Evolutionary conservation across 2,329 filamentous ascomycete species (phyloP), one percentile per base, ranked within the genome.

Genomic region (Oidium heveae): DNA sequence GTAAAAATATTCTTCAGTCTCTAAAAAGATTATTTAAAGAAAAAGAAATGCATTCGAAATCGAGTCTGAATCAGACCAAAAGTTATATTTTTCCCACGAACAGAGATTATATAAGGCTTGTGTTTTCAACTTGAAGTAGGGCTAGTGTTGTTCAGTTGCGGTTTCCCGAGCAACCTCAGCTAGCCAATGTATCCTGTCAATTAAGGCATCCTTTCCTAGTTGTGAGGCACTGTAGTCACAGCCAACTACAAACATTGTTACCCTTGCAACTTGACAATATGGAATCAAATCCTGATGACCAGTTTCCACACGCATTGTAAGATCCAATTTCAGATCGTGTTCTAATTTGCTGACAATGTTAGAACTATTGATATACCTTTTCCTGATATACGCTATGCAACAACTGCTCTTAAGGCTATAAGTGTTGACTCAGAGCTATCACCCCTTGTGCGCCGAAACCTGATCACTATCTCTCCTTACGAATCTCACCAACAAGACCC

Each of bases 371-470:
- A 62, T 56, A 59, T 63, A 56, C 89, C 91, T 47, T 83, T 96
- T 65, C 88, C 88, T 20, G 84, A 80, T 43, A 67, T 79, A 37
- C 82, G 85, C 58, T 79, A 95, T 50, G 87, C 89, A 54, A 74
- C 73, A 50, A 79, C 83, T 51, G 87, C 89, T 46, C 74, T 85
- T 37, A 75, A 76, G 61, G 77, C 86, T 41, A 74, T 96, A 46
- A 73, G 80, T 56, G 88, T 96, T 61, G 91, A 98, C 68, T 75
- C 80, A 58, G 91, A 98, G 66, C 75, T 96, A 52, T 96, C 89
- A 1, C 77, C 84, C 15, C 76, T 91, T 12, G 89, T 96, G 55
- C 75, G 73, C 49, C 80, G 89, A 56, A 71, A 74, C 43, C 71
- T 86, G 52, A 68, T 69, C 32, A 50, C 64, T n/a, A 59, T 60